These are phyloP conservation scores for Talaromyces stipitatus DNA, from an alignment of 495 filamentous ascomycete genomes.

Conservation along the genomic window DNA sequence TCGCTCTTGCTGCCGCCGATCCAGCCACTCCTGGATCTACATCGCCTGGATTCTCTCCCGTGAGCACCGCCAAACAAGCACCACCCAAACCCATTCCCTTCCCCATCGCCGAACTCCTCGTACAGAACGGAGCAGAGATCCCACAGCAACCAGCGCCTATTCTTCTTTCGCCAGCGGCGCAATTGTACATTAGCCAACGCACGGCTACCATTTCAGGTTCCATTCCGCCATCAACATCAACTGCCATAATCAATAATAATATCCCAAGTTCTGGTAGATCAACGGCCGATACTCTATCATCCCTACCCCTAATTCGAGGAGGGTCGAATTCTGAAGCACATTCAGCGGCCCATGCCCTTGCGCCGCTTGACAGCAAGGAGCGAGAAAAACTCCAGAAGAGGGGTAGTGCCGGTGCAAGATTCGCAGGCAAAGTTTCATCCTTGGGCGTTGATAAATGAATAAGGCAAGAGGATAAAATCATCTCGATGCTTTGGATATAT, in stretches of 20 bases:
- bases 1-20: conserved; percentile 91
- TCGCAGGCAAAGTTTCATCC: conserved; percentile 42
- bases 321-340: conserved; percentile 19
- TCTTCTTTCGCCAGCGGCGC: conserved; percentile 66
- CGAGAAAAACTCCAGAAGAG: conserved; percentile 45
- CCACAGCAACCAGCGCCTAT: conserved; percentile 65
- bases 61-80: conserved; percentile 17
- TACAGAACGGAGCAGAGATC: conserved; percentile 92
- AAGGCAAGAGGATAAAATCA: neutral
- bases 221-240: neutral
- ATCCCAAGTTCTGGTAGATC: conserved; percentile 15
- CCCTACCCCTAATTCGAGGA: conserved; percentile 37
- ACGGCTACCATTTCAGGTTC: conserved; percentile 30
- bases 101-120: conserved; percentile 81
- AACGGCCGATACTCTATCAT: conserved; percentile 32
- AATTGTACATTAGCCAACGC: conserved; percentile 80
- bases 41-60: conserved; percentile 26
- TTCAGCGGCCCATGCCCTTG: conserved; percentile 20
- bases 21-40: conserved; percentile 62
- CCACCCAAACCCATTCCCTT: conserved; percentile 50
- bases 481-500: neutral
- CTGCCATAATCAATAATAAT: neutral
- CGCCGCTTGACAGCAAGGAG: conserved; percentile 31
- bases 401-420: conserved; percentile 41
- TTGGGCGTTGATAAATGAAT: conserved; percentile 35